A percentile compares a stretch with the other conserved stretches of the same genome.
phyloP scores from a whole-genome alignment of 805 yeast species.

The Yamadazyma laniorum region DNA sequence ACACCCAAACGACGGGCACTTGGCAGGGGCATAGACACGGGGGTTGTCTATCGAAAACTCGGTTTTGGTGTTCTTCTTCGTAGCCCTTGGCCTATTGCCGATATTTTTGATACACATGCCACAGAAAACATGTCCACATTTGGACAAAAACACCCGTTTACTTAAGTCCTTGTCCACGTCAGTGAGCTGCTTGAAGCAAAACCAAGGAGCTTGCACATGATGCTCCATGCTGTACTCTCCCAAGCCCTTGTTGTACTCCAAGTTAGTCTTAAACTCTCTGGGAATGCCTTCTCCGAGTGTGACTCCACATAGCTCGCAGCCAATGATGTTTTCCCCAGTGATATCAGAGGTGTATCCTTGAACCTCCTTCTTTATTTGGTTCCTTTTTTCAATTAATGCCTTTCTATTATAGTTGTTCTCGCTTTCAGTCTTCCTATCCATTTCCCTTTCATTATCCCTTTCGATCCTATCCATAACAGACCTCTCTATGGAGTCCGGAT shows the following conservation, averaged over 20 bases:
- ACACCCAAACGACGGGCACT: conserved; percentile 58
- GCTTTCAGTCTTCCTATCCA: conserved; percentile 30
- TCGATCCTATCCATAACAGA: conserved; percentile 41
- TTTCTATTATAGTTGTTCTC: conserved; percentile 32
- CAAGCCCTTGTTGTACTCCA: conserved; percentile 26
- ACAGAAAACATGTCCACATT: conserved; percentile 84
- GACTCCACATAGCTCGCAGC: conserved; percentile 68
- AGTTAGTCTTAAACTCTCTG: conserved; percentile 40
- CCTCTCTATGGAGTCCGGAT: conserved; percentile 7
- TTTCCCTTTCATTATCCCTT: conserved; percentile 36
- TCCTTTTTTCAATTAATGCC: conserved; percentile 28
- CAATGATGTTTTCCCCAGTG: conserved; percentile 13
- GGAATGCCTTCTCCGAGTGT: conserved; percentile 75
- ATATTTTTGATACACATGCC: conserved; percentile 78
- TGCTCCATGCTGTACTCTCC: conserved; percentile 23
- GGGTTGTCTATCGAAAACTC: conserved; percentile 32
- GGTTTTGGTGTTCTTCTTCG: conserved; percentile 18
- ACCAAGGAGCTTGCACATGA: conserved; percentile 64
- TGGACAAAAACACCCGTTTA: conserved; percentile 47
- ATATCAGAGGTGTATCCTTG: conserved; percentile 34
- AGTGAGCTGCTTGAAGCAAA: conserved; percentile 36
- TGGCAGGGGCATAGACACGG: conserved; percentile 49
- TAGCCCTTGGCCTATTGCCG: conserved; percentile 38
- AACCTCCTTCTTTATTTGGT: conserved; percentile 20
- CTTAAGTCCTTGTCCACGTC: conserved; percentile 25